Evolutionary conservation across 2,329 filamentous ascomycete genomes (phyloP).

Genomic region (Nothopassalora personata): DNA sequence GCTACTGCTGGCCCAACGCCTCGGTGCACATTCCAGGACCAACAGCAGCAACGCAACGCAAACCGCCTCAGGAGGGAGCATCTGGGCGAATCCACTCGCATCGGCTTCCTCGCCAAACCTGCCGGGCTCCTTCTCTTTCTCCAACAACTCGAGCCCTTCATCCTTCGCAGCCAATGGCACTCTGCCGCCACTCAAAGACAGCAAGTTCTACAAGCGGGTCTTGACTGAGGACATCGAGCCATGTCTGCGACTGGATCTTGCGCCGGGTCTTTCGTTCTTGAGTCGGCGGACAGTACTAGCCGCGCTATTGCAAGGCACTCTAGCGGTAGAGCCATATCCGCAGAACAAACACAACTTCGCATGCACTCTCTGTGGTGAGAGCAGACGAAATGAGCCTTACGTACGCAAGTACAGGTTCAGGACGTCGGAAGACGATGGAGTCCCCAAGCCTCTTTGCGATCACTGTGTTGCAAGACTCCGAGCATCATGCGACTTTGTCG

Average conservation of each 20-base stretch:
- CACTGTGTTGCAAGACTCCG: slow-evolving; percentile 81
- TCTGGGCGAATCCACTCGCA: slow-evolving; percentile 27
- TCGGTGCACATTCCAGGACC: slow-evolving; percentile 58
- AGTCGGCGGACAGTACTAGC: slow-evolving; percentile 78
- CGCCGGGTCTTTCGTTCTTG: slow-evolving; percentile 89
- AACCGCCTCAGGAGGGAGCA: slow-evolving; percentile 50
- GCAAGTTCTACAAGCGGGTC: slow-evolving; percentile 87
- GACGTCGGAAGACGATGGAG: slow-evolving; percentile 77
- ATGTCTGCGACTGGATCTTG: slow-evolving; percentile 79
- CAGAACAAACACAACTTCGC: slow-evolving; percentile 55
- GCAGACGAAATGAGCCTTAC: slow-evolving; percentile 63
- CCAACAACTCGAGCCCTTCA: slow-evolving; percentile 25
- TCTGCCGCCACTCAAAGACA: slow-evolving; percentile 71
- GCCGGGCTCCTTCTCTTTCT: slow-evolving; percentile 39
- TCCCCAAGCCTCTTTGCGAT: slow-evolving; percentile 81
- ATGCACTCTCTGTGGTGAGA: slow-evolving; percentile 86
- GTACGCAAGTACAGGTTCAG: slow-evolving; percentile 82
- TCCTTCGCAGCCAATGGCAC: slow-evolving; percentile 25
- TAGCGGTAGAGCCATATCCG: slow-evolving; percentile 81
- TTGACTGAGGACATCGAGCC: slow-evolving; percentile 90
- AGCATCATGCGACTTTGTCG: slow-evolving; percentile 85
- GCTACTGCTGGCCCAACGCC: slow-evolving; percentile 55
- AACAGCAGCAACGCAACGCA: slow-evolving; percentile 43
- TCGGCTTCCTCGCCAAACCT: slow-evolving; percentile 36
- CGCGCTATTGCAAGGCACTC: slow-evolving; percentile 74